Evolutionary conservation across 2,329 filamentous ascomycete genomes (phyloP).

Genomic region (Ophiostoma quercus): DNA sequence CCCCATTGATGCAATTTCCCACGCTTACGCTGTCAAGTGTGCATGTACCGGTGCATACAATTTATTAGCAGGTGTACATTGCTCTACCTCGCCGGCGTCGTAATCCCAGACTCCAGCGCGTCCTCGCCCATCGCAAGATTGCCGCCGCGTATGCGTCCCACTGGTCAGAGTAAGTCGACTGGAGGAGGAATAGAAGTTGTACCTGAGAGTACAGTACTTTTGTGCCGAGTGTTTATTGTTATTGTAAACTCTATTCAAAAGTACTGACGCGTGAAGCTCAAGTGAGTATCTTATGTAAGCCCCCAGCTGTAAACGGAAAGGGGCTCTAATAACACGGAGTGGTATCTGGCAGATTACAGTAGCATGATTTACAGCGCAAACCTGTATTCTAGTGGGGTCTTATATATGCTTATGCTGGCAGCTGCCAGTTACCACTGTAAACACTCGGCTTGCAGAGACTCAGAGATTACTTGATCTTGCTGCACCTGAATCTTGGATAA

Average conservation of each 20-base stretch:
- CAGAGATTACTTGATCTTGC: background rate
- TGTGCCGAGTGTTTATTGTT: background rate
- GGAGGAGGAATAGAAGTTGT: no score
- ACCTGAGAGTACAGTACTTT: background rate
- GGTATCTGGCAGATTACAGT: constrained; percentile 3
- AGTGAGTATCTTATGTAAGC: no score
- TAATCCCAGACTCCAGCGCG: background rate
- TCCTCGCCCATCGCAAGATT: background rate
- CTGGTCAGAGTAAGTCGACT: background rate
- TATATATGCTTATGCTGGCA: background rate
- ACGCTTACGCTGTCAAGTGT: background rate
- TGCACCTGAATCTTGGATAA: background rate
- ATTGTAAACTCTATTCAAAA: background rate
- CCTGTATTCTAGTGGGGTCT: constrained; percentile 13
- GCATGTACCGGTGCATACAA: background rate
- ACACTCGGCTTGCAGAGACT: no score
- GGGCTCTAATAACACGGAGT: background rate
- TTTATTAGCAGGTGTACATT: background rate
- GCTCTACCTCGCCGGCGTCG: background rate
- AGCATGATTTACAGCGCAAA: constrained; percentile 5
- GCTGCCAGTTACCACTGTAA: background rate
- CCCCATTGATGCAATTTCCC: background rate
- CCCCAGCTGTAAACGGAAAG: background rate
- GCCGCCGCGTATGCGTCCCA: constrained; percentile 12
- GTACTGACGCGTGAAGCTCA: background rate